Evolutionary conservation across 768 basidiomycete species (phyloP).

Genomic region (Leccinellum albellum): DNA sequence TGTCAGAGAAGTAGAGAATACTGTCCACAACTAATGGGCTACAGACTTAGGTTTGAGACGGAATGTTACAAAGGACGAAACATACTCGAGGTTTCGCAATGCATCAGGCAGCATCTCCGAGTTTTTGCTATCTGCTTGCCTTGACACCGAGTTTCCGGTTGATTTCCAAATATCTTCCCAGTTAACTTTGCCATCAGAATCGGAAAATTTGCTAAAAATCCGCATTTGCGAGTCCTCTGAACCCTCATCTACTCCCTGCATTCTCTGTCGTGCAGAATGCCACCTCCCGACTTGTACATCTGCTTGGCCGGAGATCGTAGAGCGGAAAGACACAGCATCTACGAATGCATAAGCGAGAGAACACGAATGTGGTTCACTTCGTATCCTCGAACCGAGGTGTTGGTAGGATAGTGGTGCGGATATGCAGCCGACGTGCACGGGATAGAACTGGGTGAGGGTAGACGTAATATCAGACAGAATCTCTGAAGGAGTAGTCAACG

Average conservation of each 20-base stretch:
- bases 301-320: conserved; percentile 55
- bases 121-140: background rate
- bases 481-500: conserved; percentile 17
- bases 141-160: conserved; percentile 7
- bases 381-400: conserved; percentile 1
- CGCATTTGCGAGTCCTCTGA: conserved; percentile 1
- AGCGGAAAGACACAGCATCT: conserved; percentile 51
- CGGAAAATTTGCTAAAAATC: conserved; percentile 1
- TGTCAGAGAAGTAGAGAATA: conserved; percentile 57
- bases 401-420: conserved; percentile 44
- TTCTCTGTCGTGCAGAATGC: conserved; percentile 49
- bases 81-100: conserved; percentile 34
- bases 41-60: background rate
- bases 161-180: conserved; percentile 55
- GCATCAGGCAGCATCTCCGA: conserved; percentile 33
- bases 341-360: conserved; percentile 53
- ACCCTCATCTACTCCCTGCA: background rate
- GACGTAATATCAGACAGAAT: conserved; percentile 38
- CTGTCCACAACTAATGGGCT: conserved; percentile 18
- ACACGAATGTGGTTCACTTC: conserved; percentile 40
- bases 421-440: conserved; percentile 57
- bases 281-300: conserved; percentile 66
- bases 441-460: conserved; percentile 38
- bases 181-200: conserved; percentile 23
- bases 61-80: background rate